A percentile compares a stretch with the other conserved stretches of the same genome.
phyloP scores from a whole-genome alignment of 2,329 filamentous ascomycete species.

The Pseudogymnoascus sp. region DNA sequence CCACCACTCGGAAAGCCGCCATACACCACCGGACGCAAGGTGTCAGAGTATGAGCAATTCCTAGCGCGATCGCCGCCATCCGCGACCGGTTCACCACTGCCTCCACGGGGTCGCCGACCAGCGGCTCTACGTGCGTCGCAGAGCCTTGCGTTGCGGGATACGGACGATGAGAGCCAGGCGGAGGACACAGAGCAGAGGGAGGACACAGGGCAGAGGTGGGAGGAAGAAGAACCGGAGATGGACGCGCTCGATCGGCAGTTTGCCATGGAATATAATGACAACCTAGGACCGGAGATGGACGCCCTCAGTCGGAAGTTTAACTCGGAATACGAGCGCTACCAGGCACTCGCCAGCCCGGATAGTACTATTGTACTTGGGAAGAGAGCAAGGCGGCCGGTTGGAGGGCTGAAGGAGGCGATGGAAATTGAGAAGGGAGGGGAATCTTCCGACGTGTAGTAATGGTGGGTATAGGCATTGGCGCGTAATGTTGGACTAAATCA shows the following conservation, averaged over 20 bases:
- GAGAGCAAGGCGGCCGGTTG: slow-evolving; percentile 19
- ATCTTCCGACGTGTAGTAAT: background rate
- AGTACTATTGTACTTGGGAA: slow-evolving; percentile 22
- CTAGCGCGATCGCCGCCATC: slow-evolving; percentile 9
- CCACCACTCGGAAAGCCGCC: background rate
- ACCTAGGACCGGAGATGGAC: slow-evolving; percentile 10
- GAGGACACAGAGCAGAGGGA: slow-evolving; percentile 15
- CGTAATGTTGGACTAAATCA: background rate
- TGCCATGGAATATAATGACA: background rate
- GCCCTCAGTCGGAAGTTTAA: slow-evolving; percentile 16
- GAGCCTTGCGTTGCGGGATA: slow-evolving; percentile 8
- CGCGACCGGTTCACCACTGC: background rate
- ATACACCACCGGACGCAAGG: slow-evolving; percentile 8
- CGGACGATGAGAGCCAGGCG: slow-evolving; percentile 12
- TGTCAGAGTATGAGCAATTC: slow-evolving; percentile 13
- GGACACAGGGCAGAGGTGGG: slow-evolving; percentile 18
- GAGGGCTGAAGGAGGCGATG: slow-evolving; percentile 6
- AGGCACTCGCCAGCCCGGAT: slow-evolving; percentile 22
- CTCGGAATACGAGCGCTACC: slow-evolving; percentile 26
- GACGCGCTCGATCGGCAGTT: slow-evolving; percentile 16
- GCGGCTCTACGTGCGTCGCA: slow-evolving; percentile 10
- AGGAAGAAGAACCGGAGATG: slow-evolving; percentile 16
- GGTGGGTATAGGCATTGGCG: background rate
- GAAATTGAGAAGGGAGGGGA: background rate
- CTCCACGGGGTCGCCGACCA: slow-evolving; percentile 9